A percentile compares a stretch with the other conserved stretches of the same genome.
Conservation (phyloP, 2,329 filamentous ascomycete genomes). For the Pseudonectria buxi region DNA sequence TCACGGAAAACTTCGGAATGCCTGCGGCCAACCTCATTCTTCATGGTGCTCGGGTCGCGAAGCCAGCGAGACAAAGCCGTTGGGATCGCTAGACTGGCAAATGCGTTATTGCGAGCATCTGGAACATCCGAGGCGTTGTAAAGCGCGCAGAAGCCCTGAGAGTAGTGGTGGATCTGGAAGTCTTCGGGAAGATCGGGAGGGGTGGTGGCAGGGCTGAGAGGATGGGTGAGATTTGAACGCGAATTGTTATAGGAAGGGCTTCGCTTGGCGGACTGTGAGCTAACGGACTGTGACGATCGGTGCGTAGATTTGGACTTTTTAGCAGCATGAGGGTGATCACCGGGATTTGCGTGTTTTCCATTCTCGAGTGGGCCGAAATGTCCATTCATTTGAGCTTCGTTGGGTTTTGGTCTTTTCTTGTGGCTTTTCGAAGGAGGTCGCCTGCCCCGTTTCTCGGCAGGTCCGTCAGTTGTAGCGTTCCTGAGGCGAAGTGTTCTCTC, state of each 20-base stretch:
- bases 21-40: constrained; percentile 59
- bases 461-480: constrained; percentile 35
- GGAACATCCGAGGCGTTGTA: constrained; percentile 58
- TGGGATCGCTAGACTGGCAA: constrained; percentile 67
- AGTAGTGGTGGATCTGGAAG: constrained; percentile 62
- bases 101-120: constrained; percentile 66
- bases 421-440: constrained; percentile 71
- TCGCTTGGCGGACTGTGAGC: constrained; percentile 59
- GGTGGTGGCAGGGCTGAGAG: constrained; percentile 70
- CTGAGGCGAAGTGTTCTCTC: constrained; percentile 61
- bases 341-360: constrained; percentile 39
- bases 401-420: constrained; percentile 81
- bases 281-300: constrained; percentile 68
- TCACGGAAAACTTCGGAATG: constrained; percentile 62
- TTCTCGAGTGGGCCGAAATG: constrained; percentile 53
- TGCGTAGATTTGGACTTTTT: constrained; percentile 83
- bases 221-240: constrained; percentile 50
- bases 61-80: constrained; percentile 74
- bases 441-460: constrained; percentile 64
- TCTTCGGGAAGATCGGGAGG: constrained; percentile 60
- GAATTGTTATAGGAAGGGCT: constrained; percentile 59
- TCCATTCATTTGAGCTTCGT: constrained; percentile 60
- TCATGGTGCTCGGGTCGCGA: constrained; percentile 62
- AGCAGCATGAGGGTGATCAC: constrained; percentile 47
- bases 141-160: constrained; percentile 66